Base-by-base conservation (phyloP, 495 filamentous ascomycete genomes). In the Pseudevernia furfuracea region DNA sequence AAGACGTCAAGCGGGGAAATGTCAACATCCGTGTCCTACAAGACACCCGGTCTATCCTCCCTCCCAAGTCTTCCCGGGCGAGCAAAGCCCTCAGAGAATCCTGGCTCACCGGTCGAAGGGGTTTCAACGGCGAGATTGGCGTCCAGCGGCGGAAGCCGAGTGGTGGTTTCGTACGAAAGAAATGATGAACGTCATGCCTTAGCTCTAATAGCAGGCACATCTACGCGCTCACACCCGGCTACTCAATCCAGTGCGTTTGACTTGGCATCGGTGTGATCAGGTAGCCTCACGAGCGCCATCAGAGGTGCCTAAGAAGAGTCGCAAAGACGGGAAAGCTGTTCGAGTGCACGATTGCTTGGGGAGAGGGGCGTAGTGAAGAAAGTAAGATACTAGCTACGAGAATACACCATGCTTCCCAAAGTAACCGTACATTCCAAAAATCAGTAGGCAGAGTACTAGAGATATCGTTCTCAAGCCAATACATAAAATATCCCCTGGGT, bases 1-100 rank as follows among this genome's bases (percentile, higher is more conserved):
- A 83, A 73, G 82, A 85, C 68, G 69, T 85, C 44, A 78, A 74
- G 60, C 76, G 76, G 59, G 82, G 81, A 12, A 75, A 78, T 52
- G 71, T 85, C 44, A 80, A 74, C 21, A 80, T 86, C 49, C 75
- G 77, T 36, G 82, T 86, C 3, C 71, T 85, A 52, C 77, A 78
- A 66, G 74, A 74, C 14, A 75, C 76, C 14, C 70, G 72, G 58
- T 66, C 72, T 0, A 62, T 75, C 9, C 70, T 85, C 61, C 72
- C 82, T 8, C 83, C 84, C 0, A 82, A 79, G 66, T 74, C 77
- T 10, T 80, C 78, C n/a, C 78, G 77, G 67, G 59, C 69, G 23
- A 80, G 77, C 57, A 75, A 72, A 56, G 76, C 76, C 61, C 65
- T 82, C 17, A 77, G 76, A 60, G 78, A 81, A 60, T 73, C 69